phyloP scores from a whole-genome alignment of 495 filamentous ascomycete species.

The Tuber indicum region DNA sequence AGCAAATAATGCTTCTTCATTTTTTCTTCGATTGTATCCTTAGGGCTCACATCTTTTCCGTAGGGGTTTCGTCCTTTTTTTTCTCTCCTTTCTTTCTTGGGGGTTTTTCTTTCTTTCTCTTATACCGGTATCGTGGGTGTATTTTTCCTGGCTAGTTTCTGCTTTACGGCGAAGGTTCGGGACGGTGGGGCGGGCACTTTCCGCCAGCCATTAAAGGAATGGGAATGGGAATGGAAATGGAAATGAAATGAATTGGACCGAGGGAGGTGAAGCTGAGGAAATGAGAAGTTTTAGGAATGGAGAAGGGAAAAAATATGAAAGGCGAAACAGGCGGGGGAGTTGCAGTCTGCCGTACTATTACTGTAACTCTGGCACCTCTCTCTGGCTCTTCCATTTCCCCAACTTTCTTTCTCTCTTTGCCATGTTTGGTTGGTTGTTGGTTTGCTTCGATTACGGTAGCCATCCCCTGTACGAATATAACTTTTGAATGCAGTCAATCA shows the following conservation, averaged over 20 bases:
- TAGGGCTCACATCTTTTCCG: conserved; percentile 16
- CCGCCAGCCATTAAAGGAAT: neutral
- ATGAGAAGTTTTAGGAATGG: neutral
- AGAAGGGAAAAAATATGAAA: neutral
- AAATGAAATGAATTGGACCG: neutral
- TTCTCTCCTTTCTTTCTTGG: neutral
- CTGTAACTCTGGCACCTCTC: neutral
- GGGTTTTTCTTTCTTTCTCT: conserved; percentile 13
- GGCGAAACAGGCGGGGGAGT: neutral
- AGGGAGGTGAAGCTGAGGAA: neutral
- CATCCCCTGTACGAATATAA: neutral
- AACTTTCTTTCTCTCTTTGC: neutral
- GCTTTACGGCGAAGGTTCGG: neutral
- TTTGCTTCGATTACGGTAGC: neutral
- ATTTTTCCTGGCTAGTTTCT: conserved; percentile 5
- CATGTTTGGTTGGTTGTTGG: neutral
- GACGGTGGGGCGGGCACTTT: neutral
- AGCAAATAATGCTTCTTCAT: conserved; percentile 1
- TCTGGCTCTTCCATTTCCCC: neutral
- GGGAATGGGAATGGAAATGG: neutral
- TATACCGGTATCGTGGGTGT: conserved; percentile 17
- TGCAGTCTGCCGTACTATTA: neutral
- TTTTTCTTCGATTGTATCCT: conserved; percentile 13
- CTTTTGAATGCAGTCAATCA: neutral
- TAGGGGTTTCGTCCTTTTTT: conserved; percentile 12